Evolutionary conservation across 2,329 filamentous ascomycete species (phyloP).

Genomic region (Aureobasidium sp.): DNA sequence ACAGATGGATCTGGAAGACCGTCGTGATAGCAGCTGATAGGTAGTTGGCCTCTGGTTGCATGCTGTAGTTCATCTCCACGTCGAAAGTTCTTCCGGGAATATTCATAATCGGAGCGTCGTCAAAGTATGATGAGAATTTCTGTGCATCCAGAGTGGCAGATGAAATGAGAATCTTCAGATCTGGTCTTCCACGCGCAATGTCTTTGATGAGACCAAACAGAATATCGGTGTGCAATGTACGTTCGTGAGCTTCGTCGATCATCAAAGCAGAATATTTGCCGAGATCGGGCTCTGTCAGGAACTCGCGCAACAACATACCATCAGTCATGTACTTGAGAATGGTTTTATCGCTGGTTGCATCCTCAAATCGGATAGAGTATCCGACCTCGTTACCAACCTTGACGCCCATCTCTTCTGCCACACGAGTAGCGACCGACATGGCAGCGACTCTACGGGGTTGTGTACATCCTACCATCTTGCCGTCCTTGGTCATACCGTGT

Average conservation of each 20-base stretch:
- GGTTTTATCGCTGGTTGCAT: conserved; percentile 84
- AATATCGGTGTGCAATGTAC: conserved; percentile 86
- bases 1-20: conserved; percentile 89
- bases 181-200: conserved; percentile 70
- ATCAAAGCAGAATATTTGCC: conserved; percentile 79
- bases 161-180: conserved; percentile 84
- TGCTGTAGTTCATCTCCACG: conserved; percentile 85
- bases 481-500: conserved; percentile 76
- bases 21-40: conserved; percentile 85
- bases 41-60: conserved; percentile 88
- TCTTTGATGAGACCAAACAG: conserved; percentile 83
- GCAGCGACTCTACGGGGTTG: conserved; percentile 92
- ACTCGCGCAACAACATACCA: conserved; percentile 84
- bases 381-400: conserved; percentile 89
- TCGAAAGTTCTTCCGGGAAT: conserved; percentile 84
- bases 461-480: conserved; percentile 82
- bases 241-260: conserved; percentile 96
- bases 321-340: conserved; percentile 95
- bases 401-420: conserved; percentile 86
- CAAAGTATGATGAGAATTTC: conserved; percentile 87
- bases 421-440: conserved; percentile 94
- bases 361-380: conserved; percentile 91
- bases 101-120: conserved; percentile 88
- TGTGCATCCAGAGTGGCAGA: conserved; percentile 91
- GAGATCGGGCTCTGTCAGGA: conserved; percentile 80